These are phyloP conservation scores for Diaporthe eres DNA, from an alignment of 2,329 filamentous ascomycete genomes.

Conservation along the genomic window DNA sequence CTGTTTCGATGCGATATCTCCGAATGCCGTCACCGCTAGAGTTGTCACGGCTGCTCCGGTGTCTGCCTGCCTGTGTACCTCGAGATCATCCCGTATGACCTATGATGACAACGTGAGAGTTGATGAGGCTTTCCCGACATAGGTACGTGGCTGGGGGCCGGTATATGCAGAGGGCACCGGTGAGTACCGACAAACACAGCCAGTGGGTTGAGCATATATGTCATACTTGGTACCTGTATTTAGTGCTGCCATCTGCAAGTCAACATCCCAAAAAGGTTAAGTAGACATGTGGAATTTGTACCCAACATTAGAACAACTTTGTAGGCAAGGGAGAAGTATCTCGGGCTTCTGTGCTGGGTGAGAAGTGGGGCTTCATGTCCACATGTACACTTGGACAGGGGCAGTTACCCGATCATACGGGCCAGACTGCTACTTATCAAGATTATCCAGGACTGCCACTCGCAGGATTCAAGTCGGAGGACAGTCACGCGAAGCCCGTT, in stretches of 20 bases:
- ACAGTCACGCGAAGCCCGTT: not conserved
- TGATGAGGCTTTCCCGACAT: slow-evolving; percentile 16
- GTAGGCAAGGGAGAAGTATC: not conserved
- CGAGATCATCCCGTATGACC: slow-evolving; percentile 26
- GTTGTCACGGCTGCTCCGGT: slow-evolving; percentile 15
- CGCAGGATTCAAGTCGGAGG: not conserved
- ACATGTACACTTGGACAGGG: not conserved
- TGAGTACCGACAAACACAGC: slow-evolving; percentile 3
- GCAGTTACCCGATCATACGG: not conserved
- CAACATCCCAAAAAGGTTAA: not conserved
- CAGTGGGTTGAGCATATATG: not conserved
- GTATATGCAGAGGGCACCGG: not conserved
- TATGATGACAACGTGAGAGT: slow-evolving; percentile 22
- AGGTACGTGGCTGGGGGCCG: slow-evolving; percentile 21
- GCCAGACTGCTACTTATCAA: slow-evolving; percentile 6
- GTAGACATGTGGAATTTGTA: not conserved
- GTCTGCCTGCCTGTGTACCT: not conserved
- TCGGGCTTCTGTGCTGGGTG: not conserved
- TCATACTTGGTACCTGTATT: slow-evolving; percentile 8
- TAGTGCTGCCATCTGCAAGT: not conserved
- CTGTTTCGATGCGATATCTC: not conserved
- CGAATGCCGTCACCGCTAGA: slow-evolving; percentile 6
- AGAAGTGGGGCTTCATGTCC: not conserved
- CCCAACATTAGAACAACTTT: not conserved
- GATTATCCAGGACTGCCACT: not conserved